phyloP scores from a whole-genome alignment of 2,329 filamentous ascomycete species.

The Pyrenophora tritici-repentis region DNA sequence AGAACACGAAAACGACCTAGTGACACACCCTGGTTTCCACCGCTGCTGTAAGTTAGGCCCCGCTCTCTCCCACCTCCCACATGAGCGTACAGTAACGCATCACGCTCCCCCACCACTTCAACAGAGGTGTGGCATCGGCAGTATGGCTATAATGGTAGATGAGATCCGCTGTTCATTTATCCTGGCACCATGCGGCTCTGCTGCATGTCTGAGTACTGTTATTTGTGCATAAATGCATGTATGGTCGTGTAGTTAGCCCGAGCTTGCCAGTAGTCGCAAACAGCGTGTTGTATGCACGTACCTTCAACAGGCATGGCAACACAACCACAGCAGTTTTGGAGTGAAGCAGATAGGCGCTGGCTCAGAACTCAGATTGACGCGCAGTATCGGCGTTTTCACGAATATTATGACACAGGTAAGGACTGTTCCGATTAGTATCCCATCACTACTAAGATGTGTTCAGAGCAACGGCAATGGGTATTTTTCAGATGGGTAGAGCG shows the following conservation, averaged over 20 bases:
- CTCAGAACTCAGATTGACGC: too few relatives aligned
- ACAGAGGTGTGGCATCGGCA: background rate
- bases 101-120: background rate
- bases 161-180: background rate
- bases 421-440: background rate
- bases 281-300: too few relatives aligned
- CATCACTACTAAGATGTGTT: background rate
- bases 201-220: background rate
- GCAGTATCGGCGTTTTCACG: too few relatives aligned
- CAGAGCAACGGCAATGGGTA: background rate
- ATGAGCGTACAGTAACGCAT: background rate
- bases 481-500: background rate
- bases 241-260: background rate
- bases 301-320: too few relatives aligned
- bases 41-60: background rate
- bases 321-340: too few relatives aligned
- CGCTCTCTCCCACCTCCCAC: background rate
- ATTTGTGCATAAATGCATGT: background rate
- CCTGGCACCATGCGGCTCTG: background rate
- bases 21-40: too few relatives aligned
- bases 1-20: too few relatives aligned
- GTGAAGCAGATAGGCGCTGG: too few relatives aligned
- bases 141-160: background rate
- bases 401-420: background rate
- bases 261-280: background rate